Conservation (phyloP, 2,329 filamentous ascomycete species). For the Zymoseptoria tritici region DNA sequence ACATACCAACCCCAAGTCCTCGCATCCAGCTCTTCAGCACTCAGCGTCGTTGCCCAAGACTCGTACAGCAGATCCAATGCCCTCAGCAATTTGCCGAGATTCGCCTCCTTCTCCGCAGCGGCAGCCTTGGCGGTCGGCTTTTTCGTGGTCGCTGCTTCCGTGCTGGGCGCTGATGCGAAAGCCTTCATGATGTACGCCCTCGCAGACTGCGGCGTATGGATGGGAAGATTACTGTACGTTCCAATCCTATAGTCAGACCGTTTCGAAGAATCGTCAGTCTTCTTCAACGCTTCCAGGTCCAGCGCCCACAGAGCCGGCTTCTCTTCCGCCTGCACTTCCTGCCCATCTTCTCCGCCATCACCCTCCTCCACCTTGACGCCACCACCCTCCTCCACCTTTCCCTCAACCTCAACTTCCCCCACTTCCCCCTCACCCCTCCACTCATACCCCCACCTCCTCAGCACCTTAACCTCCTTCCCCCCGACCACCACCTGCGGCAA, state of each 20-base stretch:
- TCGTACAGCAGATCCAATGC: conserved; percentile 64
- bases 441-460: conserved; percentile 71
- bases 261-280: conserved; percentile 31
- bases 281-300: conserved; percentile 49
- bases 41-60: conserved; percentile 64
- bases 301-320: conserved; percentile 51
- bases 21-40: conserved; percentile 60
- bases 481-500: conserved; percentile 67
- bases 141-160: conserved; percentile 31
- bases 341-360: neutral
- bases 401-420: neutral
- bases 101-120: conserved; percentile 58
- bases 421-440: conserved; percentile 36
- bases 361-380: neutral
- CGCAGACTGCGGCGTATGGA: conserved; percentile 66
- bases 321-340: conserved; percentile 20
- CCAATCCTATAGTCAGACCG: conserved; percentile 19
- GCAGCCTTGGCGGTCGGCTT: conserved; percentile 48
- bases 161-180: conserved; percentile 46
- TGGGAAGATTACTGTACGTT: conserved; percentile 51
- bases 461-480: conserved; percentile 64
- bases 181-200: conserved; percentile 50
- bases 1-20: conserved; percentile 79
- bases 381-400: conserved; percentile 4
- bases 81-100: conserved; percentile 61